Evolutionary conservation across 2,329 filamentous ascomycete species (phyloP), one percentile per base, ranked within the genome.

Genomic region (Coniella vitis): DNA sequence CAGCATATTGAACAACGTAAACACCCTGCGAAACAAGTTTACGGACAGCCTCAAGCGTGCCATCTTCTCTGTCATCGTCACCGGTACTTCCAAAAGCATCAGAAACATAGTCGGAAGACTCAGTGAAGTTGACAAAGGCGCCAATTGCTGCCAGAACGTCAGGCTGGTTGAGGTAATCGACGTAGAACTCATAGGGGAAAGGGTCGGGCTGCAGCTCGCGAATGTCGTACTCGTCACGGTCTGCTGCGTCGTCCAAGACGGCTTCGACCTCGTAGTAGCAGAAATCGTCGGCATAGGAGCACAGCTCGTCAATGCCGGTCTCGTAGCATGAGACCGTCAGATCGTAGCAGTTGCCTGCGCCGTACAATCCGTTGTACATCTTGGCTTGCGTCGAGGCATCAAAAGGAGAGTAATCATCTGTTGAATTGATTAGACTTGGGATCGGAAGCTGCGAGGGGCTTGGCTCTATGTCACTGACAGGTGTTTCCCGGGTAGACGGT

Each of bases 351-450:
- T 83, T 82, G 29, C 79, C 79, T 2, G 67, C 58, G 1, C 79
- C 79, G 58, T 81, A 83, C 29, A 83, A 59, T 55, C 74, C 75
- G 63, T 82, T 79, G 66, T 78, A 78, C 62, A 79, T 71, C 58
- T 72, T 63, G 0, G 65, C 65, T 48, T 75, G 67, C 25, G 72
- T 62, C 3, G 71, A 69, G 9, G 64, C 68, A 59, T 76, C 78
- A 63, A 66, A 78, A 2, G 75, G 74, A 1, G 65, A 60, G 56
- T 73, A 74, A 55, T 78, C 74, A 58, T 80, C 38, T 41, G 7
- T 7, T 4, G 29, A 29, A 5, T 7, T n/a, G 9, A 9, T 41
- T 31, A 41, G 22, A 17, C n/a, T 19, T 16, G 10, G 22, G 9
- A 13, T 16, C 7, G 3, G n/a, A 4, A 31, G 7, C 21, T 21